Base-by-base conservation (phyloP, 2,329 filamentous ascomycete species). In the Aciculosporium take region DNA sequence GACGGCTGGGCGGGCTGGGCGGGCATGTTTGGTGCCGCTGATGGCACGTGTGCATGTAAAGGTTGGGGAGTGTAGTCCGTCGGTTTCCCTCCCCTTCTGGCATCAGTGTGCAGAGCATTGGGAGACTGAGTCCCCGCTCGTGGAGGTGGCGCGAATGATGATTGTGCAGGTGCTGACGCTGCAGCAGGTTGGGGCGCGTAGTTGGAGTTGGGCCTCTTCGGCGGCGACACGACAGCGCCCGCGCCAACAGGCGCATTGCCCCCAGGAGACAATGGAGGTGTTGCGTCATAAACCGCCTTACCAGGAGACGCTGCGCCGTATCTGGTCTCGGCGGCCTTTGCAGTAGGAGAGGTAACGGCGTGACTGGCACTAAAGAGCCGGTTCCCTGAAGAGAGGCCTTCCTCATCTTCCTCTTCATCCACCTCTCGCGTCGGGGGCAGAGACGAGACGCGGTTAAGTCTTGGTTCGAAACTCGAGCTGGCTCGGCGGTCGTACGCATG, bases 81-180 rank as follows among this genome's bases (percentile, higher is more conserved):
- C 37, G 52, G 61, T 21, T 51, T 48, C 7, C 21, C 56, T 51
- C 3, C 58, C 57, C 24, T 59, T 58, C 31, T 37, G 10, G 13
- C 33, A 18, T 23, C 37, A 7, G 63, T 64, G 40, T 67, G 64
- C 5, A 64, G 56, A 1, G 68, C 61, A 7, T 67, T 67, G 4
- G 77, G 76, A 2, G 77, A 80, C 50, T 79, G 75, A 0, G 77
- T 81, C 44, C 76, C 72, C 4, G 76, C 72, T 42, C 76, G 66
- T 40, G 67, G 65, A 4, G 78, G 76, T 12, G 74, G 73, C 4
- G 61, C 64, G 48, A 76, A 71, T n/a, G 41, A 35, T n/a, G 20
- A 8, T 24, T 30, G 34, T 13, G 62, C 63, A 51, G 41, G 54
- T 41, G 52, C 61, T 36, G 48, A 52, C 21, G 49, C 50, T 43